Conservation (phyloP, 148 eudicot species). For the Gaultheria prostrata region DNA sequence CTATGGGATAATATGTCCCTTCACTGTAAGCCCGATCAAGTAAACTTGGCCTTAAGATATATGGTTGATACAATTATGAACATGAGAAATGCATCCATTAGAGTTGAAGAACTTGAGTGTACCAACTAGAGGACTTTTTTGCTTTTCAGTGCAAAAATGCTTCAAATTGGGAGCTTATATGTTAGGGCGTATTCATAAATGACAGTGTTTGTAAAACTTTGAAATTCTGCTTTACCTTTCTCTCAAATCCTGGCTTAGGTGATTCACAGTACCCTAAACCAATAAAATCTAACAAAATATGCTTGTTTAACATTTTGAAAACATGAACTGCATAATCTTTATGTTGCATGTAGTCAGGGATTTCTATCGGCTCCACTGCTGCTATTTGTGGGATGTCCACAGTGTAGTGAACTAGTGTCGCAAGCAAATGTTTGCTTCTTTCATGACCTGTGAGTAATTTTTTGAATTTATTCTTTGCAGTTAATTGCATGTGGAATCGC, state of each 20-base stretch:
- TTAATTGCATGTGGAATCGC: constrained; percentile 80
- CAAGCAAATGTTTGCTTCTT: constrained; percentile 21
- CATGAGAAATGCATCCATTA: neutral
- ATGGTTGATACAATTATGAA: neutral
- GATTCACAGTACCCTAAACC: neutral
- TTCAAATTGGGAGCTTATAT: neutral
- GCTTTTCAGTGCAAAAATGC: neutral
- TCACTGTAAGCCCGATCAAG: neutral
- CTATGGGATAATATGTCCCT: neutral
- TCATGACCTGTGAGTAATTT: neutral
- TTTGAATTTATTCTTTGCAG: constrained; percentile 32
- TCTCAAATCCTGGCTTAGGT: neutral
- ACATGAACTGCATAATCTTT: neutral
- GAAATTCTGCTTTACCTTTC: neutral
- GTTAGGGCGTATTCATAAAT: neutral
- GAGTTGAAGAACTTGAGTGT: neutral
- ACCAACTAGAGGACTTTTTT: neutral
- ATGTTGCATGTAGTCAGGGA: neutral
- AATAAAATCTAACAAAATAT: neutral
- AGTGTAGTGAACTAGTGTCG: neutral
- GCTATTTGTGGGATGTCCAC: neutral
- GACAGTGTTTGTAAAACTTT: neutral
- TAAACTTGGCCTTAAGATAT: neutral
- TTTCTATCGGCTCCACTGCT: neutral
- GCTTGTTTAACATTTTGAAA: neutral